Base-by-base conservation (phyloP, 306 rosid genomes). In the Quercus alba region DNA sequence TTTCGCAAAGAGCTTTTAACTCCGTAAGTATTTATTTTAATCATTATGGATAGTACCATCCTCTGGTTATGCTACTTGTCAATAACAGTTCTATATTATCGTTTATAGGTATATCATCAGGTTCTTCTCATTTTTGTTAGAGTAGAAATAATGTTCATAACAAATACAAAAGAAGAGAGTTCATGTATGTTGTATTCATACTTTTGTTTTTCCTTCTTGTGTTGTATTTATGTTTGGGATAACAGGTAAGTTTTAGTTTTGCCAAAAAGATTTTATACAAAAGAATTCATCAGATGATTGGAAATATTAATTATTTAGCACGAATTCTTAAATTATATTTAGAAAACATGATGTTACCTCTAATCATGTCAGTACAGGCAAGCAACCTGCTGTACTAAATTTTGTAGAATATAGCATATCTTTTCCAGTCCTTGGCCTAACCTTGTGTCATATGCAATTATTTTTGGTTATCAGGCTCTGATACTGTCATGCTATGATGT, bases 1-100 rank as follows among this genome's bases (percentile, higher is more conserved):
- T 94, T 92, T 68, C 92, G 89, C 75, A 79, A 10, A 74, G 97
- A 91, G 77, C 91, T 94, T 69, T 80, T 87, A 5, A 92, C 94
- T 81, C 97, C 97, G 98, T 94, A 90, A 88, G 95, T 84, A 73
- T 64, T 82, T 15, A 18, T 19, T 67, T 6, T 73, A 49, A 9
- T 79, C 66, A 25, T 67, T 31, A 71, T 72, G 72, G 12, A 76
- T 56, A 18, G 56, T 19, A 12, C 64, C 51, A 28, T 70, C 72
- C 64, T 52, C 11, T 80, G 74, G 35, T 52, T 15, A 52, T 10
- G 38, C 28, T 68, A 35, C 26, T 26, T 68, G 55, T 6, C 33
- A 44, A 31, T 56, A 31, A 12, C 18, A 41, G 49, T 63, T 72
- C 69, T 69, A 31, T 78, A 23, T 84, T 74, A 61, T 35, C 74